These are phyloP conservation scores for Lactarius vividus DNA, from an alignment of 768 basidiomycete genomes.

Conservation along the genomic window DNA sequence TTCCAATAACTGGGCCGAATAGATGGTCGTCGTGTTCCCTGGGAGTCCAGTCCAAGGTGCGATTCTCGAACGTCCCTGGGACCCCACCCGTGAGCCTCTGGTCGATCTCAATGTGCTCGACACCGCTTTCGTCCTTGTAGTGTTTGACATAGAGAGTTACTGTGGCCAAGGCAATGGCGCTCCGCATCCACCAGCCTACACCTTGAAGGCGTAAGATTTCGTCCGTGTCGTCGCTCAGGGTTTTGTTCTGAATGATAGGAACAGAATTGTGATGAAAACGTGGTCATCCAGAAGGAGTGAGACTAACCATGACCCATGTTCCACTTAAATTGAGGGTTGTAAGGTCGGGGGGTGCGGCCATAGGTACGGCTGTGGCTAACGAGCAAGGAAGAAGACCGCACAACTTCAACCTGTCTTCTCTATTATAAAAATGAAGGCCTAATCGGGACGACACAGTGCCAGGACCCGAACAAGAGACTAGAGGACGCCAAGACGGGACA, in stretches of 20 bases:
- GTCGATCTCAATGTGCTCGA: constrained; percentile 65
- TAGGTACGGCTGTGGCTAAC: constrained; percentile 31
- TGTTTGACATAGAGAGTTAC: constrained; percentile 61
- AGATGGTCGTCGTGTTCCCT: constrained; percentile 54
- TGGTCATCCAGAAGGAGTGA: background rate
- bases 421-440: background rate
- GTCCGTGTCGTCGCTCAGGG: constrained; percentile 59
- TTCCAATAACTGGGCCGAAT: constrained; percentile 57
- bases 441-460: background rate
- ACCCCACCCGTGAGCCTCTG: constrained; percentile 65
- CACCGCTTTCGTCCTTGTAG: constrained; percentile 53
- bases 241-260: constrained; percentile 53
- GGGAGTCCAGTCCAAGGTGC: constrained; percentile 56
- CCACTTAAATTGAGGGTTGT: constrained; percentile 61
- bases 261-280: background rate
- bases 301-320: constrained; percentile 57
- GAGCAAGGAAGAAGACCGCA: too few relatives aligned
- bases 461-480: background rate
- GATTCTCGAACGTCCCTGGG: constrained; percentile 52
- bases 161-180: constrained; percentile 52
- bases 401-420: background rate
- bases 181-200: constrained; percentile 68
- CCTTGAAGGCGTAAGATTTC: constrained; percentile 68
- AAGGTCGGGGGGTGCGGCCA: constrained; percentile 65
- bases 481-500: background rate